phyloP scores from a whole-genome alignment of 2,329 filamentous ascomycete genomes.

The Epichloe bromicola region DNA sequence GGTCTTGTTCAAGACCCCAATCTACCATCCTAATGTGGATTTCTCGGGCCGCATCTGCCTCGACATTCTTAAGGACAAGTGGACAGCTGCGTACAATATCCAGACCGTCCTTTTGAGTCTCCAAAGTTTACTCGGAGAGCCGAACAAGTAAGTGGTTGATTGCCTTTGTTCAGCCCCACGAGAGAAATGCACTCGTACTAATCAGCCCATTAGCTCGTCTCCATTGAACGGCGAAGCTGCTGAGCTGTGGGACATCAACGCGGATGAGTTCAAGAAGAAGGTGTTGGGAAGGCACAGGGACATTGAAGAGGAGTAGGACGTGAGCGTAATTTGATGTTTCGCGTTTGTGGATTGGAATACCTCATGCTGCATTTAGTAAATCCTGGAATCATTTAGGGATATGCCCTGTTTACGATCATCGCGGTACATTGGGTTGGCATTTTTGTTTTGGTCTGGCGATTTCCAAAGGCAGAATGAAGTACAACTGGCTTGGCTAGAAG shows the following conservation, averaged over 20 bases:
- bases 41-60: constrained; percentile 94
- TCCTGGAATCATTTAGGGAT: constrained; percentile 26
- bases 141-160: constrained; percentile 70
- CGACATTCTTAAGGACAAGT: constrained; percentile 98
- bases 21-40: constrained; percentile 98
- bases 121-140: constrained; percentile 90
- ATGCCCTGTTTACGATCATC: constrained; percentile 16
- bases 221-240: constrained; percentile 94
- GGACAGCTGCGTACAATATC: constrained; percentile 95
- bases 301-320: constrained; percentile 45
- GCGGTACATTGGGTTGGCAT: constrained; percentile 20
- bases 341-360: constrained; percentile 5
- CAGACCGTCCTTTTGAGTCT: constrained; percentile 85
- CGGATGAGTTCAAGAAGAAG: constrained; percentile 74
- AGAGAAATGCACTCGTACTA: neutral
- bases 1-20: constrained; percentile 94
- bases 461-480: constrained; percentile 6
- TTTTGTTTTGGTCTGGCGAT: constrained; percentile 9
- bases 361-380: constrained; percentile 13
- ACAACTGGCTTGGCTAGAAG: neutral
- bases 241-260: constrained; percentile 85
- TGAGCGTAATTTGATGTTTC: neutral
- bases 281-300: constrained; percentile 50
- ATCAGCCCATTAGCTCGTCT: constrained; percentile 50
- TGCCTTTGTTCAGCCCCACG: neutral